Evolutionary conservation across 495 filamentous ascomycete genomes (phyloP), one percentile per base, ranked within the genome.

Genomic region (Trichoderma gamsii): DNA sequence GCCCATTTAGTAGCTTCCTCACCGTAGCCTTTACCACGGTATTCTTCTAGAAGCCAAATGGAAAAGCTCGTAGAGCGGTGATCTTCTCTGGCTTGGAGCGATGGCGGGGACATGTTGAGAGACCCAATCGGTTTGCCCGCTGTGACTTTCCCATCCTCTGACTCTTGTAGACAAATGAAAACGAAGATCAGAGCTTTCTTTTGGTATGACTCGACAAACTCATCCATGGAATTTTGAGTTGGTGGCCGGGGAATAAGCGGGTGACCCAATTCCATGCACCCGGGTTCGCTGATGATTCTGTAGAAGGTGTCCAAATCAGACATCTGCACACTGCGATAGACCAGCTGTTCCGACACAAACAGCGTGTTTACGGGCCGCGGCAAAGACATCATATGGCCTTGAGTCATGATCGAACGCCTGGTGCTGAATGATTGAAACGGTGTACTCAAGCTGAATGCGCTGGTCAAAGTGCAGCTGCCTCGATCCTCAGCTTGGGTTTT

Each of bases 1-100:
- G 65, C 65, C 65, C 65, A 66, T 23, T 49, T 49, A 1, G 49
- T 49, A 12, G 65, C 65, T 32, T 66, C 65, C 6, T 11, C 23
- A 32, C 65, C 65, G 25, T 66, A 66, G 15, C 65, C 65, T 32
- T 68, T 46, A 18, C 43, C 43, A 46, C 43, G 43, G 43, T 46
- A 46, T 18, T 46, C 43, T 18, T 46, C 43, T 18, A 18, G 18
- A 18, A 46, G 43, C 43, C 43, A 46, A 46, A 46, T 46, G 12
- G 43, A 7, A 46, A 46, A 46, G 18, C 6, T 46, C 13, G 43
- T 46, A 46, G 43, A 46, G 3, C 43, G 43, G 43, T 46, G 43
- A 46, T 46, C 43, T 46, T 46, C 43, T 46, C 12, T 46, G 12
- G 43, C 12, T 18, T 46, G 13, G 43, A 46, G 43, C 18, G 43